Evolutionary conservation across 805 yeast species (phyloP).

Genomic region (Lipomyces chichibuensis): DNA sequence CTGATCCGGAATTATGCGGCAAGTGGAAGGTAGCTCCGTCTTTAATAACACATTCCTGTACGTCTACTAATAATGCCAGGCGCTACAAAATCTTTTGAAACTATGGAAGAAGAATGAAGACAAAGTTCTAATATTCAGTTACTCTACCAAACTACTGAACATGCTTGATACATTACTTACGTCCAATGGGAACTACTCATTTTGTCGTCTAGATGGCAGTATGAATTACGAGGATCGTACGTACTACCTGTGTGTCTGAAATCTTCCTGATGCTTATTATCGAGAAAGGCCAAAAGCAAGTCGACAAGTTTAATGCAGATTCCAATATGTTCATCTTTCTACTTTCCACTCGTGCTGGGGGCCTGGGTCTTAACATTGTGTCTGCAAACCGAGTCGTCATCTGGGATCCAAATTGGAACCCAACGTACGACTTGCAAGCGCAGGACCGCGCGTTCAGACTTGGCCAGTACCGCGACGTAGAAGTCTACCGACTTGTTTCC

Average conservation of each 20-base stretch:
- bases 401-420: slow-evolving; percentile 34
- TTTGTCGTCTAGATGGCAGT: slow-evolving; percentile 26
- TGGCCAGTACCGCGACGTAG: slow-evolving; percentile 32
- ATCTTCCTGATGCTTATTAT: not conserved
- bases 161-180: slow-evolving; percentile 24
- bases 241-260: not conserved
- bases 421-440: slow-evolving; percentile 33
- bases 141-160: slow-evolving; percentile 23
- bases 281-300: slow-evolving; percentile 19
- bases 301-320: slow-evolving; percentile 24
- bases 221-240: slow-evolving; percentile 18
- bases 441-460: slow-evolving; percentile 32
- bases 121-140: slow-evolving; percentile 30
- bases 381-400: slow-evolving; percentile 32
- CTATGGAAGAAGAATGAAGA: slow-evolving; percentile 21
- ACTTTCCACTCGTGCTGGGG: slow-evolving; percentile 31
- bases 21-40: slow-evolving; percentile 23
- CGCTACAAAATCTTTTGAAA: slow-evolving; percentile 14
- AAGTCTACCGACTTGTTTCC: slow-evolving; percentile 29
- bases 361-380: slow-evolving; percentile 30
- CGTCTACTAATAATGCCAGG: not conserved
- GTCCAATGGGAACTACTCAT: slow-evolving; percentile 13
- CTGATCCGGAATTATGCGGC: slow-evolving; percentile 32
- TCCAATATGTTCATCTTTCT: slow-evolving; percentile 22
- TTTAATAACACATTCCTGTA: not conserved